A percentile compares a stretch with the other conserved stretches of the same genome.
Evolutionary conservation across 208 protist species (phyloP).

Genomic region (Trypanosoma boissoni): DNA sequence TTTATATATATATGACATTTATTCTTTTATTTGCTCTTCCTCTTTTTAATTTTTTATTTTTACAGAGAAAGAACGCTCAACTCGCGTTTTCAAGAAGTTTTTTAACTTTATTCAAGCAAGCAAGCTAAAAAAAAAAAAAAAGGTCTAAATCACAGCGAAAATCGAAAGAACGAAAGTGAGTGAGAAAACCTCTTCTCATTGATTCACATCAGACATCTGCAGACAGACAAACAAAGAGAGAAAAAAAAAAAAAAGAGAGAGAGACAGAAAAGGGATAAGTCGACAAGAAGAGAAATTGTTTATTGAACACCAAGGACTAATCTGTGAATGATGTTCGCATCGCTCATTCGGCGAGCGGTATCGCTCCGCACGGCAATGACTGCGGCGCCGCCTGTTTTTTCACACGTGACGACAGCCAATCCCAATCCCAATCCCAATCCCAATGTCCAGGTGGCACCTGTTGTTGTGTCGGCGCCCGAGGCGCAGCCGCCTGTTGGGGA

Average conservation of each 20-base stretch:
- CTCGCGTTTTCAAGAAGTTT: no score
- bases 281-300: not conserved
- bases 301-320: not conserved
- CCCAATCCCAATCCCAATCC: not conserved
- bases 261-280: not conserved
- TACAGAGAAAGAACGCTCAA: no score
- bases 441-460: constrained; percentile 17
- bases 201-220: no score
- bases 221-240: not conserved
- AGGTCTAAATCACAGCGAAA: no score
- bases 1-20: no score
- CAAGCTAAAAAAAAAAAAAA: no score
- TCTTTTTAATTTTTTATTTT: no score
- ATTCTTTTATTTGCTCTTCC: no score
- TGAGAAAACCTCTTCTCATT: no score
- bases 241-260: not conserved
- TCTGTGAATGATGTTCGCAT: not conserved
- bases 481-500: constrained; percentile 35
- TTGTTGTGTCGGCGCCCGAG: constrained; percentile 29
- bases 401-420: not conserved
- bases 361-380: not conserved
- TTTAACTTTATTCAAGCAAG: no score
- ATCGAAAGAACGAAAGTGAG: no score
- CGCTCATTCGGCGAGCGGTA: not conserved
- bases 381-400: not conserved